phyloP scores from a whole-genome alignment of 768 basidiomycete species.

The Kwoniella sp. region DNA sequence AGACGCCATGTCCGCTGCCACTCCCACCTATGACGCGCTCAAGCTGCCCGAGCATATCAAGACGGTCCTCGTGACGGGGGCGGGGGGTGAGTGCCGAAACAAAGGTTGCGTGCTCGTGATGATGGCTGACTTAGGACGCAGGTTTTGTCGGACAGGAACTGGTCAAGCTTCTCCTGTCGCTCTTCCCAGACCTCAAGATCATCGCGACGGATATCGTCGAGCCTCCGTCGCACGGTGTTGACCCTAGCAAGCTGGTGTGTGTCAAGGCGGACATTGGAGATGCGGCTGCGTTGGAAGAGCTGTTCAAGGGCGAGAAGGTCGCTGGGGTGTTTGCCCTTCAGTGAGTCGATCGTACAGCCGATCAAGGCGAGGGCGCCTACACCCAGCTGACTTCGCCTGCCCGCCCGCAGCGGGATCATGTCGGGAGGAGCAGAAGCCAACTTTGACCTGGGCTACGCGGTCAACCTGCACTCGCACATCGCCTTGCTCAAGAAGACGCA shows the following conservation, averaged over 20 bases:
- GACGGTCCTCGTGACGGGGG: slow-evolving; percentile 49
- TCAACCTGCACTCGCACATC: slow-evolving; percentile 50
- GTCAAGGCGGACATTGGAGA: slow-evolving; percentile 42
- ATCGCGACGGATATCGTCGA: slow-evolving; percentile 47
- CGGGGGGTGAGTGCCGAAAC: slow-evolving; percentile 36
- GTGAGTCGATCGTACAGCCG: slow-evolving; percentile 14
- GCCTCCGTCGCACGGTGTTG: slow-evolving; percentile 35
- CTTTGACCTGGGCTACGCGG: slow-evolving; percentile 56
- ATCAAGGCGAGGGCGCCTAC: background rate
- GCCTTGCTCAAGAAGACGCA: slow-evolving; percentile 36
- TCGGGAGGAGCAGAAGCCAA: slow-evolving; percentile 61
- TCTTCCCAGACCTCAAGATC: slow-evolving; percentile 37
- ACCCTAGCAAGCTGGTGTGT: slow-evolving; percentile 15
- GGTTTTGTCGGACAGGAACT: slow-evolving; percentile 50
- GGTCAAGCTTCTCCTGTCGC: slow-evolving; percentile 38
- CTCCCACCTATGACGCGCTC: too few relatives aligned
- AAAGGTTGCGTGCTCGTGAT: too few relatives aligned
- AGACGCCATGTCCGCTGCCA: too few relatives aligned
- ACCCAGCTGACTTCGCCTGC: background rate
- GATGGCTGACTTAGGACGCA: too few relatives aligned
- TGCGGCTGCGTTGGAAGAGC: slow-evolving; percentile 8
- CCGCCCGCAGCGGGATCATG: slow-evolving; percentile 56
- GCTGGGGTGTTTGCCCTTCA: slow-evolving; percentile 38
- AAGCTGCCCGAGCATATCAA: slow-evolving; percentile 45
- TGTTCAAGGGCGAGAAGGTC: slow-evolving; percentile 40